These are phyloP conservation scores for Xylariaceae sp. DNA, from an alignment of 2,329 filamentous ascomycete species.

Conservation along the genomic window DNA sequence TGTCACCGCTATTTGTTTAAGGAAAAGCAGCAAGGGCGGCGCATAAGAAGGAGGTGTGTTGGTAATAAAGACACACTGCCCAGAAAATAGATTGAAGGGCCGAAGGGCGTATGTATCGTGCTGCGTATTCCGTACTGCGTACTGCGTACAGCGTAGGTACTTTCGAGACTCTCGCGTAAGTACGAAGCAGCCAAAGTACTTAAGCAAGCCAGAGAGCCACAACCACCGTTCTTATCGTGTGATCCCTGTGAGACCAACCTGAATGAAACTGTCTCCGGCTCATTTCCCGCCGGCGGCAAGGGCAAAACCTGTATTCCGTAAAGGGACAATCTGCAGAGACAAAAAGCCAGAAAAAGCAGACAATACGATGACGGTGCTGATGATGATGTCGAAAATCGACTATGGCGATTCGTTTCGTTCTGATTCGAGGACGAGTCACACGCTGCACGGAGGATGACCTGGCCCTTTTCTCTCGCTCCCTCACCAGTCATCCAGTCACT, in stretches of 20 bases:
- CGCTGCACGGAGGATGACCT: slow-evolving; percentile 7
- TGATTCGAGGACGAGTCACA: slow-evolving; percentile 5
- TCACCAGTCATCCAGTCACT: too few relatives aligned
- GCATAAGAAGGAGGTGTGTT: slow-evolving; percentile 3
- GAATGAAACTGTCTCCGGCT: not conserved
- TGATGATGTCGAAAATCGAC: not conserved
- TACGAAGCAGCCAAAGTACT: not conserved
- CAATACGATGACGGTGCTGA: not conserved
- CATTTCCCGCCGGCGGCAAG: slow-evolving; percentile 2
- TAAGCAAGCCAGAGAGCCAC: slow-evolving; percentile 6
- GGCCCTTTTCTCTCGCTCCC: not conserved
- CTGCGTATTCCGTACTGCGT: not conserved
- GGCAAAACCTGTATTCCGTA: not conserved
- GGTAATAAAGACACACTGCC: not conserved
- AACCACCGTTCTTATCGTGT: slow-evolving; percentile 6
- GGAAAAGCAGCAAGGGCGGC: slow-evolving; percentile 13
- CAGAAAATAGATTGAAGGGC: not conserved
- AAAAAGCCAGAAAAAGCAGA: too few relatives aligned
- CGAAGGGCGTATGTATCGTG: not conserved
- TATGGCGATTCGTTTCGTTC: not conserved
- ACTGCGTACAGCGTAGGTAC: not conserved
- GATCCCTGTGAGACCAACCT: not conserved
- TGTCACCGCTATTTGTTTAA: slow-evolving; percentile 31
- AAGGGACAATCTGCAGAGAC: not conserved
- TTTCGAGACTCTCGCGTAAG: too few relatives aligned